phyloP scores from a whole-genome alignment of 176 grass and related monocot genomes.

The Lolium multiflorum region DNA sequence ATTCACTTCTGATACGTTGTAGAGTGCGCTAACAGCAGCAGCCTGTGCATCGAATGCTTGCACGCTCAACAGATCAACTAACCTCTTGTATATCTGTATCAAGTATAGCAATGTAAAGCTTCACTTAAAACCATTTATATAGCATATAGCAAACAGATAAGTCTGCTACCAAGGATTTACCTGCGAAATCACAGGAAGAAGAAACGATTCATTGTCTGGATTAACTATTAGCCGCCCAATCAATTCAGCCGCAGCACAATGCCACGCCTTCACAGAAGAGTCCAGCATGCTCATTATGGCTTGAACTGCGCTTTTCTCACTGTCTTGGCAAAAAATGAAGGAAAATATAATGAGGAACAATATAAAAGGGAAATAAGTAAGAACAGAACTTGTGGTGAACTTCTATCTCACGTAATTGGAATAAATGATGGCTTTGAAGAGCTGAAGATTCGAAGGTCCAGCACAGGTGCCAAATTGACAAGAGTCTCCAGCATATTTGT shows the following conservation, averaged over 20 bases:
- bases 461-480: slow-evolving; percentile 96
- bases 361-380: slow-evolving; percentile 26
- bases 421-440: slow-evolving; percentile 93
- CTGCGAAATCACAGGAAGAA: slow-evolving; percentile 78
- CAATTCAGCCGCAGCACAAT: slow-evolving; percentile 96
- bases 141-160: slow-evolving; percentile 9
- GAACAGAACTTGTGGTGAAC: slow-evolving; percentile 6
- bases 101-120: slow-evolving; percentile 32
- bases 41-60: slow-evolving; percentile 94
- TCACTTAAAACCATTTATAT: slow-evolving; percentile 26
- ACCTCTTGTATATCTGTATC: slow-evolving; percentile 80
- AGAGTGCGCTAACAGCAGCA: slow-evolving; percentile 89
- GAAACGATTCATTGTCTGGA: slow-evolving; percentile 94
- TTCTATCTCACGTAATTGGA: slow-evolving; percentile 76
- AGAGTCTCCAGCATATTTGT: slow-evolving; percentile 97
- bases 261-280: slow-evolving; percentile 91
- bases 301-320: slow-evolving; percentile 90
- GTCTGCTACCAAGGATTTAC: slow-evolving; percentile 39
- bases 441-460: slow-evolving; percentile 96
- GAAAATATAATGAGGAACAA: slow-evolving; percentile 26
- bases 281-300: slow-evolving; percentile 96
- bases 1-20: slow-evolving; percentile 96
- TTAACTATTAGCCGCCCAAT: slow-evolving; percentile 96
- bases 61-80: slow-evolving; percentile 91
- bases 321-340: slow-evolving; percentile 41